Conservation (phyloP, 2,329 filamentous ascomycete genomes). For the Trichophaea hybrida region DNA sequence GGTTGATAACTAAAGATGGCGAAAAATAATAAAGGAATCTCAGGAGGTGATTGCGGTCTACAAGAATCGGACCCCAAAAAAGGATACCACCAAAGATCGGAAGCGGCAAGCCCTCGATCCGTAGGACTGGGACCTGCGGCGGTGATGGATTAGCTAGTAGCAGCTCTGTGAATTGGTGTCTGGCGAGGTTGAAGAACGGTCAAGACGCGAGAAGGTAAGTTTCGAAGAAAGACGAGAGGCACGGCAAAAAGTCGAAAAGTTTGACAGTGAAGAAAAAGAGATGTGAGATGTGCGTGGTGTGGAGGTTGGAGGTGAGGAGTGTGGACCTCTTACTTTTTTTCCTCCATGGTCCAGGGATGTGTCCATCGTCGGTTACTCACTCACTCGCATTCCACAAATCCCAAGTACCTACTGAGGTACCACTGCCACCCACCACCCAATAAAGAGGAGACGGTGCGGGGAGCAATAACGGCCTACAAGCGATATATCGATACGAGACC, state of each 20-base stretch:
- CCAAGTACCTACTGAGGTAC: no score
- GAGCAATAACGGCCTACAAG: no score
- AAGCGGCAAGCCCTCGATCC: constrained; percentile 15
- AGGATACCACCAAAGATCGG: constrained; percentile 4
- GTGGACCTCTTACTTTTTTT: background rate
- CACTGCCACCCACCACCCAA: no score
- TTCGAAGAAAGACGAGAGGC: constrained; percentile 1
- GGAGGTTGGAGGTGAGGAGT: background rate
- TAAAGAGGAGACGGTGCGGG: no score
- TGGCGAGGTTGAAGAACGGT: background rate
- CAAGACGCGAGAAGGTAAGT: constrained; percentile 3
- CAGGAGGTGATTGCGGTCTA: constrained; percentile 3
- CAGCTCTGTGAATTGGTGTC: background rate
- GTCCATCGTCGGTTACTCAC: no score
- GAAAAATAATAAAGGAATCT: constrained; percentile 1
- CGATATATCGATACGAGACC: no score
- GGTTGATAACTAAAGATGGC: background rate
- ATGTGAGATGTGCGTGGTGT: constrained; percentile 7
- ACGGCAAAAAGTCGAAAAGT: background rate
- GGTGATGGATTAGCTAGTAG: background rate
- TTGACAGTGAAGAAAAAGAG: constrained; percentile 6
- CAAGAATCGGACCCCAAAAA: constrained; percentile 16
- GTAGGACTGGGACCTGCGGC: background rate
- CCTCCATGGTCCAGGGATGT: background rate
- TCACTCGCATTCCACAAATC: no score